phyloP scores from a whole-genome alignment of 495 filamentous ascomycete species.

The Talaromyces liani region DNA sequence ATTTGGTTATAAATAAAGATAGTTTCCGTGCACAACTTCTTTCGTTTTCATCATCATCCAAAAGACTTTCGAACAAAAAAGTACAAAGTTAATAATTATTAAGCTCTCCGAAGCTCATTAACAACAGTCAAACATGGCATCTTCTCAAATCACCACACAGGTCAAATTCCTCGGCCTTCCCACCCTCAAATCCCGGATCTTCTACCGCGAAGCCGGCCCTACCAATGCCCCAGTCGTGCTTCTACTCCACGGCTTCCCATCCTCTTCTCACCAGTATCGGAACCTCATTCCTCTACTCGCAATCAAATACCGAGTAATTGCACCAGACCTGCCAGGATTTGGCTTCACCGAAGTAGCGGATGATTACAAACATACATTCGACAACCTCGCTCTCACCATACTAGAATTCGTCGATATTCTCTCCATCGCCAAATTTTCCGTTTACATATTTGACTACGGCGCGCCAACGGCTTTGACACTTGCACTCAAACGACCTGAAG shows the following conservation, averaged over 20 bases:
- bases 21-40: background rate
- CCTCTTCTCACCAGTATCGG: conserved; percentile 55
- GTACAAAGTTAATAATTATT: background rate
- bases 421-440: conserved; percentile 36
- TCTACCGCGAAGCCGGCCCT: conserved; percentile 44
- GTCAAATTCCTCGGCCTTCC: background rate
- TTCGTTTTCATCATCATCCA: background rate
- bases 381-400: conserved; percentile 38
- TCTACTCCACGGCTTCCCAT: conserved; percentile 58
- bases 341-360: conserved; percentile 47
- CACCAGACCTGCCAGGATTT: conserved; percentile 56
- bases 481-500: conserved; percentile 39
- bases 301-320: conserved; percentile 43
- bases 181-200: conserved; percentile 27
- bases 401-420: conserved; percentile 39
- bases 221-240: conserved; percentile 39
- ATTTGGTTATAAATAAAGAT: background rate
- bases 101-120: background rate
- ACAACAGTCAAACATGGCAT: background rate
- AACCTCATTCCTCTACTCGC: conserved; percentile 54
- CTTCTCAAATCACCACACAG: background rate
- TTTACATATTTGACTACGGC: conserved; percentile 65
- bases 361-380: conserved; percentile 46
- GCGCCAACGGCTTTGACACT: conserved; percentile 49
- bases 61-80: background rate